Conservation (phyloP, 192 early-diverging fungal species). For the Cladochytrium replicatum region DNA sequence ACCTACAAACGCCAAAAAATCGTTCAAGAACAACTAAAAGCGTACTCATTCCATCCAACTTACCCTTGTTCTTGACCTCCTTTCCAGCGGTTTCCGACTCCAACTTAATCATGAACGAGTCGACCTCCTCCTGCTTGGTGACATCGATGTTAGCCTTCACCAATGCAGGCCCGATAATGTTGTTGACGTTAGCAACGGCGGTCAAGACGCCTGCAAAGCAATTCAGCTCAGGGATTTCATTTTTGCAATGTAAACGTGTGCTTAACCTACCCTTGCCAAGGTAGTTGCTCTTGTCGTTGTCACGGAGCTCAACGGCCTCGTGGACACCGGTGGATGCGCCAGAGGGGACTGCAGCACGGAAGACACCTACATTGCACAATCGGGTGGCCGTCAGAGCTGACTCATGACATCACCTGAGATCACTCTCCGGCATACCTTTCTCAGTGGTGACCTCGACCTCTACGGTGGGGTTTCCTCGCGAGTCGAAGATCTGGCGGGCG, state of each 20-base stretch:
- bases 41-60: neutral
- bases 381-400: neutral
- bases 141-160: constrained; percentile 68
- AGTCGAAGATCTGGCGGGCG: constrained; percentile 98
- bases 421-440: constrained; percentile 50
- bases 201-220: constrained; percentile 63
- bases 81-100: no score
- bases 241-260: neutral
- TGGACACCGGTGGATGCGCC: constrained; percentile 98
- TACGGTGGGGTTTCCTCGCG: constrained; percentile 96
- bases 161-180: constrained; percentile 74
- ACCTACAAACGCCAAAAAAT: constrained; percentile 10
- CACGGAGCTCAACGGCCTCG: constrained; percentile 97
- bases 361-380: no score
- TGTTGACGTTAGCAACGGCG: constrained; percentile 88
- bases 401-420: constrained; percentile 8
- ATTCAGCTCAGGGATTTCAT: neutral
- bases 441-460: constrained; percentile 94
- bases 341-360: constrained; percentile 95
- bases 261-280: constrained; percentile 88
- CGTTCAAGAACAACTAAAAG: neutral
- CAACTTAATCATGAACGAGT: constrained; percentile 82
- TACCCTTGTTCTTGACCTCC: constrained; percentile 75
- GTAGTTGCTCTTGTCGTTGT: constrained; percentile 72
- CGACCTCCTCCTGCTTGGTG: constrained; percentile 76